A percentile compares a stretch with the other conserved stretches of the same genome.
Evolutionary conservation across 2,329 filamentous ascomycete species (phyloP).

Genomic region (Claviceps humidiphila): DNA sequence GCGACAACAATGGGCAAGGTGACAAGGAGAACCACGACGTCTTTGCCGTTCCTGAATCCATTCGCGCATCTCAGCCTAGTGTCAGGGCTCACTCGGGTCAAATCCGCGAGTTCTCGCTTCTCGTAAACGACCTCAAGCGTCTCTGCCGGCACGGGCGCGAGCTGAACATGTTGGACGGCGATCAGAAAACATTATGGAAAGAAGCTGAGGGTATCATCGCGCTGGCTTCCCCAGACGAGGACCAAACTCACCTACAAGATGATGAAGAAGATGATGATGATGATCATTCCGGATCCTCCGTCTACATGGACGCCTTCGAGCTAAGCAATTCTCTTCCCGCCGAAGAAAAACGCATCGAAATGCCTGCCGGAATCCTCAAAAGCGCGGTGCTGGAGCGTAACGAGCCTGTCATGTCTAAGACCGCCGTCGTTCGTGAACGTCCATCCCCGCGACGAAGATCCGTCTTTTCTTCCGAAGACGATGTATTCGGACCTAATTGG

Average conservation of each 20-base stretch:
- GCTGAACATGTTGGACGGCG: slow-evolving; percentile 49
- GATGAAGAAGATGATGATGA: slow-evolving; percentile 16
- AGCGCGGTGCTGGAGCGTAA: slow-evolving; percentile 26
- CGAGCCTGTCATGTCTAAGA: slow-evolving; percentile 33
- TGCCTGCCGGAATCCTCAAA: slow-evolving; percentile 29
- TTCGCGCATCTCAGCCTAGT: slow-evolving; percentile 69
- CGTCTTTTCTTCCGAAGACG: slow-evolving; percentile 52
- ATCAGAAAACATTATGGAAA: slow-evolving; percentile 52
- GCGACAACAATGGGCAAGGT: slow-evolving; percentile 25
- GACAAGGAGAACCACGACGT: slow-evolving; percentile 20
- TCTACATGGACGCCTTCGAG: slow-evolving; percentile 27
- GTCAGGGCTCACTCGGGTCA: slow-evolving; percentile 76
- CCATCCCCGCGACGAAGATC: slow-evolving; percentile 41
- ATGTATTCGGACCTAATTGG: slow-evolving; percentile 47
- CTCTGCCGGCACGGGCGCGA: slow-evolving; percentile 57
- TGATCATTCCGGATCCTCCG: slow-evolving; percentile 23
- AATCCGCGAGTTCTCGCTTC: slow-evolving; percentile 63
- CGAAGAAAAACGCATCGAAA: slow-evolving; percentile 25
- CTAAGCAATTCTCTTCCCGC: slow-evolving; percentile 31
- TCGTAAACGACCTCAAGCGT: slow-evolving; percentile 74
- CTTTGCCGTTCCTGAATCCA: slow-evolving; percentile 52
- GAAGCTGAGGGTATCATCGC: slow-evolving; percentile 82
- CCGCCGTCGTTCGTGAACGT: slow-evolving; percentile 40
- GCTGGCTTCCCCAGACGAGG: slow-evolving; percentile 57
- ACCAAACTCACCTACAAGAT: slow-evolving; percentile 22